phyloP scores from a whole-genome alignment of 2,329 filamentous ascomycete species.

The Claviceps capensis region DNA sequence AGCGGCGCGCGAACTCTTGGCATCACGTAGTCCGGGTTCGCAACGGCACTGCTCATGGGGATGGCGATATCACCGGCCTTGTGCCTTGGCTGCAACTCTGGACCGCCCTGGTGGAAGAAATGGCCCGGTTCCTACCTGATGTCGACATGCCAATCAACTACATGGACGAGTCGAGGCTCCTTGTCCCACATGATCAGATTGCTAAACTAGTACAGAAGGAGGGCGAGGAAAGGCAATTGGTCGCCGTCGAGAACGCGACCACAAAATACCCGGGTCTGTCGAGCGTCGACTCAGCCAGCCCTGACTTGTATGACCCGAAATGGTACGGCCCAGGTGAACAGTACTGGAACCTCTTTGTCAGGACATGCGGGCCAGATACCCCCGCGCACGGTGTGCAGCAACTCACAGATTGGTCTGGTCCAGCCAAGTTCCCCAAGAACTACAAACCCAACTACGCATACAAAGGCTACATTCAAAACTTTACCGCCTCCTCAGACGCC shows the following conservation, averaged over 20 bases:
- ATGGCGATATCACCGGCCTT: slow-evolving; percentile 25
- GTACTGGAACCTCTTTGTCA: slow-evolving; percentile 46
- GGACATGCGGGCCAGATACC: slow-evolving; percentile 41
- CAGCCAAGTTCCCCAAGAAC: slow-evolving; percentile 20
- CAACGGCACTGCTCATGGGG: slow-evolving; percentile 25
- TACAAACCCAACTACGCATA: slow-evolving; percentile 24
- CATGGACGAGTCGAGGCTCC: slow-evolving; percentile 48
- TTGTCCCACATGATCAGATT: slow-evolving; percentile 45
- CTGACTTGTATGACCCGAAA: slow-evolving; percentile 27
- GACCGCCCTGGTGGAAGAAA: slow-evolving; percentile 35
- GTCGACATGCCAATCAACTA: slow-evolving; percentile 55
- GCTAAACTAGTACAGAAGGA: slow-evolving; percentile 36
- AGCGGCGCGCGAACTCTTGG: slow-evolving; percentile 27
- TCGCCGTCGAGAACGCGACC: slow-evolving; percentile 28
- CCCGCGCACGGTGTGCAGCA: slow-evolving; percentile 16
- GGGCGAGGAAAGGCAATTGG: slow-evolving; percentile 27
- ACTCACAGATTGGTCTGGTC: slow-evolving; percentile 22
- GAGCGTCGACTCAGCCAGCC: slow-evolving; percentile 20
- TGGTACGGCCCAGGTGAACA: slow-evolving; percentile 33
- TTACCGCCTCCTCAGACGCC: slow-evolving; percentile 42
- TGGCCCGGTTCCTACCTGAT: slow-evolving; percentile 42
- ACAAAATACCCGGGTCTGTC: slow-evolving; percentile 28
- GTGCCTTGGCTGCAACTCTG: slow-evolving; percentile 34
- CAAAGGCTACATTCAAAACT: slow-evolving; percentile 41
- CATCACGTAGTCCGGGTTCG: slow-evolving; percentile 34